Evolutionary conservation across 108 stramenopile species (phyloP), one percentile per base, ranked within the genome.

Genomic region (Parietichytrium sp.): DNA sequence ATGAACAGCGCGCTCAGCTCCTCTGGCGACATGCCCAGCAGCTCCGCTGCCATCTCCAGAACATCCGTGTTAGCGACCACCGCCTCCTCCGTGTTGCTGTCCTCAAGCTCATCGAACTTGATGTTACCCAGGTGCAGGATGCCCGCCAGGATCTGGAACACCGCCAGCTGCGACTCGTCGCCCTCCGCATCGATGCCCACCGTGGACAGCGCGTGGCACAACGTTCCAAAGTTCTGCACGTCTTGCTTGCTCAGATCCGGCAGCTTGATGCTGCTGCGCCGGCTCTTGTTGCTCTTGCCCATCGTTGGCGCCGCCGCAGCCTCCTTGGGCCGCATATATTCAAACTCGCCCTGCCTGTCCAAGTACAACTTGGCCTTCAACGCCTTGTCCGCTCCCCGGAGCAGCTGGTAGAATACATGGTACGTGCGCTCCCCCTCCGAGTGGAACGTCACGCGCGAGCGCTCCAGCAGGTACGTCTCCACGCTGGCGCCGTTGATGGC

Each of bases 81-180:
- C 26, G 52, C 31, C 48, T 38, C 78, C 15, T 18, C 51, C 4
- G 78, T 23, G 52, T 16, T 13, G 36, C 18, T 33, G 88, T 47
- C 81, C 61, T 52, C 83, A 84, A 47, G 89, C 90, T 7, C 91
- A 30, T 93, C 90, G 77, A 96, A 96, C 3, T 88, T 80, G 45
- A 96, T 88, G 82, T 95, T 94, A 26, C 95, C 97, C 42, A 98
- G 61, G 83, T 96, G 95, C 51, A 98, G 85, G 25, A 96, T 92
- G 7, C 91, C 96, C 2, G 95, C 94, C 48, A 92, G 86, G 48
- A 96, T 84, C 16, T 84, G 87, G 86, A 96, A 87, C 3, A 97
- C 79, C n/a, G 80, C 81, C 13, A 85, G 54, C 78, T 90, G 92
- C 33, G 92, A 87, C 8, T 89, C 92, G 27, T 84, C 72, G 3